Percentiles rank a stretch among this genome's conserved stretches.
Evolutionary conservation across 2,329 filamentous ascomycete genomes (phyloP).

Genomic region (Trichoderma koningiopsis): DNA sequence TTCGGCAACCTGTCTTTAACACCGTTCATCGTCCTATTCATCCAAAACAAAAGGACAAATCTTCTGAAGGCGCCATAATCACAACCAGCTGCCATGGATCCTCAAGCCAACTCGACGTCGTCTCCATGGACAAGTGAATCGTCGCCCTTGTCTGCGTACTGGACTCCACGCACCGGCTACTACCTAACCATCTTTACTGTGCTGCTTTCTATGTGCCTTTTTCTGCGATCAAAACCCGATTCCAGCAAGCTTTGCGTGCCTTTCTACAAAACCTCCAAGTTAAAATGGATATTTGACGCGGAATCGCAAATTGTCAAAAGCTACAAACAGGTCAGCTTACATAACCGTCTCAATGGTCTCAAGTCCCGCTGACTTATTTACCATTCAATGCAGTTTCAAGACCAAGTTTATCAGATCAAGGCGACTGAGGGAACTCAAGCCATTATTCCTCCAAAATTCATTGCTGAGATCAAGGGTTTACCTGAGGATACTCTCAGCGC

Average conservation of each 20-base stretch:
- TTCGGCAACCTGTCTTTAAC: neutral
- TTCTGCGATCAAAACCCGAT: neutral
- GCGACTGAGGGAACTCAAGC: constrained; percentile 54
- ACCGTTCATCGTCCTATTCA: neutral
- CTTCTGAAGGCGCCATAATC: neutral
- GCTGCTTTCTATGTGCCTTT: constrained; percentile 15
- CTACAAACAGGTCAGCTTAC: constrained; percentile 47
- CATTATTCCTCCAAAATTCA: constrained; percentile 48
- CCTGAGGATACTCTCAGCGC: constrained; percentile 53
- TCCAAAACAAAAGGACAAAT: too few species aligned
- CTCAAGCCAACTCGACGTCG: constrained; percentile 4
- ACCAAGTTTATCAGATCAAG: constrained; percentile 54
- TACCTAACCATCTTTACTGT: neutral
- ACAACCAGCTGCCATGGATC: constrained; percentile 2
- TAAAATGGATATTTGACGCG: constrained; percentile 55
- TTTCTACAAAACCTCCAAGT: constrained; percentile 51
- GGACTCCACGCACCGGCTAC: constrained; percentile 2
- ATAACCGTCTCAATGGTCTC: neutral
- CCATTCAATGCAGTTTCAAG: constrained; percentile 44
- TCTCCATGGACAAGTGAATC: neutral
- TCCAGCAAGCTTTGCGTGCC: constrained; percentile 42
- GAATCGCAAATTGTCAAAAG: constrained; percentile 52
- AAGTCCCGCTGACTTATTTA: constrained; percentile 30
- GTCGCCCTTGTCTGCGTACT: neutral
- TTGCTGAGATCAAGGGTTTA: constrained; percentile 51